Conservation (phyloP, 2,329 filamentous ascomycete genomes). For the Bipolaris zeicola region DNA sequence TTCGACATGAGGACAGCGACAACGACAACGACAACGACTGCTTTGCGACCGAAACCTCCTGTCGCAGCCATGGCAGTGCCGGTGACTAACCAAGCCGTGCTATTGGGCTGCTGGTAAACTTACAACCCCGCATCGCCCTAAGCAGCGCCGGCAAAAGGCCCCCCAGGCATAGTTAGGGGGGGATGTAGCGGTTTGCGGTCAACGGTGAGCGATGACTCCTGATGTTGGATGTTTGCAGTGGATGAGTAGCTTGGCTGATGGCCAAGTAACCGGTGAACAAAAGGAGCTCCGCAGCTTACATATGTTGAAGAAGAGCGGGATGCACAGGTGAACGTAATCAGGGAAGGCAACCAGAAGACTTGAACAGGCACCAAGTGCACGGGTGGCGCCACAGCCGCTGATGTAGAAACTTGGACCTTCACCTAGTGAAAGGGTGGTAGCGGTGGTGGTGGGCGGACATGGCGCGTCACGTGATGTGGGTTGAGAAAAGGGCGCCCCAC, state of each 20-base stretch:
- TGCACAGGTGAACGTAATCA: neutral
- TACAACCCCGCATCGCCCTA: neutral
- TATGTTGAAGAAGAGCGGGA: neutral
- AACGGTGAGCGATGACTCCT: neutral
- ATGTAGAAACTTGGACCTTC: neutral
- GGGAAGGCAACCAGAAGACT: neutral
- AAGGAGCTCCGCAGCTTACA: neutral
- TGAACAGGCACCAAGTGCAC: neutral
- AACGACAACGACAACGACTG: neutral
- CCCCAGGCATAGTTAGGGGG: neutral
- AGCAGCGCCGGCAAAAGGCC: neutral
- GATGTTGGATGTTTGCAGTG: neutral
- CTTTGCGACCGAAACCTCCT: neutral
- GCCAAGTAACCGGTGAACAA: slow-evolving; percentile 9
- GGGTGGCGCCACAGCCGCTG: neutral
- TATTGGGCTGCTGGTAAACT: neutral
- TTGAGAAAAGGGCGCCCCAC: neutral
- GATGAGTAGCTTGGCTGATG: slow-evolving; percentile 8
- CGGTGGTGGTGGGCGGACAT: too few species aligned
- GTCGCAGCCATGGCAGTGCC: neutral
- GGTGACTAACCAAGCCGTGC: neutral
- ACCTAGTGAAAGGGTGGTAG: neutral
- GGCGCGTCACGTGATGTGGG: neutral
- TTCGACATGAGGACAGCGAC: neutral
- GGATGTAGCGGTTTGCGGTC: neutral